Conservation (phyloP, 2,329 filamentous ascomycete species). For the Paecilomyces niveus region DNA sequence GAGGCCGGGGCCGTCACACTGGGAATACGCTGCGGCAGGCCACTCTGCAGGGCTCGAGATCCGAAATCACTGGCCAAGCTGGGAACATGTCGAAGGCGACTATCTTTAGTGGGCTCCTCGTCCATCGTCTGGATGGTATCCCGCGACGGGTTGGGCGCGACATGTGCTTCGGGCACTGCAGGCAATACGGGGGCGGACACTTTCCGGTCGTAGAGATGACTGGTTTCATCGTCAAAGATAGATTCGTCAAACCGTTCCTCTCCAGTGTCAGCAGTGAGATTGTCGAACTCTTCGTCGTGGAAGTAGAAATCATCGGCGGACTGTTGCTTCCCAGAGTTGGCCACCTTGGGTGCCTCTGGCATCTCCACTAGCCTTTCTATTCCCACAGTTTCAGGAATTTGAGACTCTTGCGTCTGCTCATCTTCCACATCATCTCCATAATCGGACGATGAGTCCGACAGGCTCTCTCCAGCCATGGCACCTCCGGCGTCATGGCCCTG, state of each 20-base stretch:
- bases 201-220: slow-evolving; percentile 36
- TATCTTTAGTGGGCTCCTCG: slow-evolving; percentile 4
- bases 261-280: slow-evolving; percentile 24
- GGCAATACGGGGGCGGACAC: slow-evolving; percentile 6
- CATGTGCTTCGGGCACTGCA: slow-evolving; percentile 1
- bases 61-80: slow-evolving; percentile 29
- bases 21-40: slow-evolving; percentile 18
- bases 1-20: slow-evolving; percentile 28
- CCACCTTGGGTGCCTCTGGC: background rate
- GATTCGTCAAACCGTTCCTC: slow-evolving; percentile 40
- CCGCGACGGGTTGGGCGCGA: slow-evolving; percentile 1
- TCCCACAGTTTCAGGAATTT: background rate
- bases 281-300: slow-evolving; percentile 41
- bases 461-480: background rate
- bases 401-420: background rate
- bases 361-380: background rate
- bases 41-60: slow-evolving; percentile 10
- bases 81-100: slow-evolving; percentile 24
- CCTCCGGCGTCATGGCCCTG: background rate
- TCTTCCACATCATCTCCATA: background rate
- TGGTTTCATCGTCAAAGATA: slow-evolving; percentile 41
- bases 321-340: slow-evolving; percentile 5
- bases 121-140: slow-evolving; percentile 8
- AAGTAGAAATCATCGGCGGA: slow-evolving; percentile 37
- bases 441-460: background rate